Base-by-base conservation (phyloP, 1,139 yeast genomes). In the Geotrichum europaeum region DNA sequence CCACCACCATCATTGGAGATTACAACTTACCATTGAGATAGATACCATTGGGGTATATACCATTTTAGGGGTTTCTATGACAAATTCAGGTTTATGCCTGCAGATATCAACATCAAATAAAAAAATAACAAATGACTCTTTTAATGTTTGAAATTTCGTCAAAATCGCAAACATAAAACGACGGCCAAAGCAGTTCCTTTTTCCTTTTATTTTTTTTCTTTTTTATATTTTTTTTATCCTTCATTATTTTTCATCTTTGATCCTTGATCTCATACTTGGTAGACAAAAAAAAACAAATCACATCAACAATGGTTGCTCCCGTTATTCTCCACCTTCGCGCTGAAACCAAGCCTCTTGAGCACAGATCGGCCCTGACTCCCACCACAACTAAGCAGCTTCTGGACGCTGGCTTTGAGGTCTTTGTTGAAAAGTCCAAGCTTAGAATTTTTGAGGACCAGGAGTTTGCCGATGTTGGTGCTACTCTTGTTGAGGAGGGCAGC, bases 291-390 rank as follows among this genome's bases (percentile, higher is more conserved):
- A 28, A 28, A 4, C 3, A 28, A 28, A 28, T 22, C n/a, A 25
- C 3, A 50, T 53, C 15, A 15, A 58, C 34, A 58, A 58, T 58
- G 63, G 55, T 60, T 32, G 55, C 61, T 32, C 61, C 63, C 20
- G 63, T 61, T 49, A 87, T 86, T 57, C 83, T 81, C 58, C 82
- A 74, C 85, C 81, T 94, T 65, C 87, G 99, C 79, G 97, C 97
- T 51, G 99, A 94, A 76, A 89, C 96, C 71, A 94, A 94, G 84
- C 96, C 97, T 49, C 79, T 91, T 70, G 99, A 94, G 79, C 96
- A 96, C 67, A 88, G 99, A 79, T 96, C 98, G 49, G 97, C 97
- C 56, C 81, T 94, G 70, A 91, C 99, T 9, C 99, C 99, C 47
- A 77, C 89, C 55, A 89, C 97, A 56, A 86, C 96, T 69, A 88